A percentile compares a stretch with the other conserved stretches of the same genome.
Conservation (phyloP, 2,329 filamentous ascomycete species). For the Fusarium mundagurra region DNA sequence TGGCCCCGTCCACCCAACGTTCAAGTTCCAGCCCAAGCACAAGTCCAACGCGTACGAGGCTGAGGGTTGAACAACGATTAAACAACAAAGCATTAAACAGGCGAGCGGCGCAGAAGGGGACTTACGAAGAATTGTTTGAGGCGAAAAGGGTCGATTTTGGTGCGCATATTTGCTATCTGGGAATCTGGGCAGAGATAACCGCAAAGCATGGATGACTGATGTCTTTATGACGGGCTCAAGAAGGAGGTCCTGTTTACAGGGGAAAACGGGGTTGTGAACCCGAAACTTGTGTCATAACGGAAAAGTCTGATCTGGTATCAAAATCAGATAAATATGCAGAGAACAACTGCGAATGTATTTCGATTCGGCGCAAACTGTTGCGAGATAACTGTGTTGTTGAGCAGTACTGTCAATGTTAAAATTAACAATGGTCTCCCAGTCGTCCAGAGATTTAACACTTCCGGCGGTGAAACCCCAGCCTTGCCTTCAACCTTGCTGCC, state of each 20-base stretch:
- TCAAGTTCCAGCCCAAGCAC: conserved; percentile 97
- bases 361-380: background rate
- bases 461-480: background rate
- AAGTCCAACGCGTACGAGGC: conserved; percentile 92
- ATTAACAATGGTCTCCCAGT: background rate
- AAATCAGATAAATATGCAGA: background rate
- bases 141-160: background rate
- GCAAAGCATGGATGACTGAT: background rate
- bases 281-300: background rate
- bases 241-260: background rate
- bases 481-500: background rate
- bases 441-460: background rate
- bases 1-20: conserved; percentile 87
- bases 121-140: background rate
- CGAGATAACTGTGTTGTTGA: background rate
- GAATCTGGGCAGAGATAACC: background rate
- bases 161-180: background rate
- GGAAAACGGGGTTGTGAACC: background rate
- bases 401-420: background rate
- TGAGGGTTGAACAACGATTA: conserved; percentile 66
- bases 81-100: background rate
- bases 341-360: background rate
- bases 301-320: background rate
- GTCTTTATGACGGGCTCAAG: background rate
- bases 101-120: background rate